Percentiles rank a stretch among this genome's conserved stretches.
Conservation (phyloP, 352 stramenopile genomes). For the Peronospora destructor region DNA sequence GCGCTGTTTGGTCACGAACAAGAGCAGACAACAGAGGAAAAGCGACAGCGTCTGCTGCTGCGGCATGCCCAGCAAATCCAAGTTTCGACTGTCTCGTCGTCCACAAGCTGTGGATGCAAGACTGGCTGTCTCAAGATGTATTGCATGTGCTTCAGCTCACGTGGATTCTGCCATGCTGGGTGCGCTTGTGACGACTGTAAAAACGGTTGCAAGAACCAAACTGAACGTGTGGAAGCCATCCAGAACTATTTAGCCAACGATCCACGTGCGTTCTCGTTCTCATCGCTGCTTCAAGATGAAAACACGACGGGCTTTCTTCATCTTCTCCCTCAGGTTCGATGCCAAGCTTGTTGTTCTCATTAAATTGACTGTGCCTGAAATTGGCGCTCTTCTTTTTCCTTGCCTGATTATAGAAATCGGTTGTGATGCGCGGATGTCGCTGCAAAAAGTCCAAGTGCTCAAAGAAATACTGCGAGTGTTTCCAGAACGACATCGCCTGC, state of each 20-base stretch:
- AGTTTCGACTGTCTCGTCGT: constrained; percentile 59
- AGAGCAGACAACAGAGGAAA: constrained; percentile 35
- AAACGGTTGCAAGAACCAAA: constrained; percentile 48
- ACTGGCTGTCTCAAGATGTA: constrained; percentile 85
- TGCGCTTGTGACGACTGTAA: constrained; percentile 72
- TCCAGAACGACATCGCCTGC: constrained; percentile 89
- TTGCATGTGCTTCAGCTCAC: constrained; percentile 77
- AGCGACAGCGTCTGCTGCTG: constrained; percentile 39
- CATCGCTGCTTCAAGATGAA: constrained; percentile 27
- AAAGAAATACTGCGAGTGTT: constrained; percentile 99
- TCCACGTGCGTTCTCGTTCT: constrained; percentile 66
- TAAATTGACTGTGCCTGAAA: not conserved
- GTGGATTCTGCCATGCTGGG: constrained; percentile 67
- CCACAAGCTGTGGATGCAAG: constrained; percentile 78
- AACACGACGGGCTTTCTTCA: constrained; percentile 51
- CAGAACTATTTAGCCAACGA: constrained; percentile 71
- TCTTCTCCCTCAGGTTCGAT: constrained; percentile 49
- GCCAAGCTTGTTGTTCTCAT: not conserved
- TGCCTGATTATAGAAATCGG: constrained; percentile 38
- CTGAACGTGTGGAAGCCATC: constrained; percentile 69
- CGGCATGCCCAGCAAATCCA: constrained; percentile 68
- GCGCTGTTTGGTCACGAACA: constrained; percentile 17
- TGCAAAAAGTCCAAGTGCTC: constrained; percentile 97
- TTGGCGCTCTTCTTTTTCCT: not conserved
- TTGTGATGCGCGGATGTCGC: constrained; percentile 84